Conservation (phyloP, 352 stramenopile species). For the Pythium vanterpoolii region DNA sequence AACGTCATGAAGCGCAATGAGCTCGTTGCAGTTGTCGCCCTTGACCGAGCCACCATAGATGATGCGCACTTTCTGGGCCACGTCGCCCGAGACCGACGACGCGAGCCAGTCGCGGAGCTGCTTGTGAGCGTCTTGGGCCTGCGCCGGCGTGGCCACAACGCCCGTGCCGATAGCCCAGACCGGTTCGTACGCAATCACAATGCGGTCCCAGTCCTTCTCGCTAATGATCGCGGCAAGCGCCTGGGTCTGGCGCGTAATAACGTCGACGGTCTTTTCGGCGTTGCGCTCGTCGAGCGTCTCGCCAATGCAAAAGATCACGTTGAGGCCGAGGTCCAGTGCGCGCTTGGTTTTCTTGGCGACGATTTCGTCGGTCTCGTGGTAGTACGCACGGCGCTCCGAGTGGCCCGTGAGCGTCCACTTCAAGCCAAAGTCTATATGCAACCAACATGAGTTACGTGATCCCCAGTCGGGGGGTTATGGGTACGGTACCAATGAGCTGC, state of each 20-base stretch:
- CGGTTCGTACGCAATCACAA: slow-evolving; percentile 96
- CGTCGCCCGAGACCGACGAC: slow-evolving; percentile 53
- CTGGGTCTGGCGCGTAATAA: slow-evolving; percentile 95
- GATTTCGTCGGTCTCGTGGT: slow-evolving; percentile 90
- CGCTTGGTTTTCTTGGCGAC: slow-evolving; percentile 94
- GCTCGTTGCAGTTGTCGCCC: slow-evolving; percentile 82
- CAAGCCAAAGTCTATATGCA: slow-evolving; percentile 59
- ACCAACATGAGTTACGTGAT: slow-evolving; percentile 64
- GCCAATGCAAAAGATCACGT: slow-evolving; percentile 97
- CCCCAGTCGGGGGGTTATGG: background rate
- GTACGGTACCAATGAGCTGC: slow-evolving; percentile 79
- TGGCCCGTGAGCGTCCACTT: slow-evolving; percentile 89
- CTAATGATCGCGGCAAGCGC: slow-evolving; percentile 84
- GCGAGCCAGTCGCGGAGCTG: slow-evolving; percentile 80
- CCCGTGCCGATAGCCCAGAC: slow-evolving; percentile 98
- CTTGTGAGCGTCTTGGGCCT: slow-evolving; percentile 92
- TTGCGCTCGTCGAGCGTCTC: slow-evolving; percentile 92
- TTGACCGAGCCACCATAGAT: slow-evolving; percentile 95
- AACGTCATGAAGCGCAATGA: slow-evolving; percentile 83
- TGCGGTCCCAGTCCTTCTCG: slow-evolving; percentile 69
- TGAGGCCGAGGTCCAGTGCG: slow-evolving; percentile 85
- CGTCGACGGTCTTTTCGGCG: slow-evolving; percentile 85
- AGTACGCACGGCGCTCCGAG: slow-evolving; percentile 91
- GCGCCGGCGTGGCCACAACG: slow-evolving; percentile 93
- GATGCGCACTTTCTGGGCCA: slow-evolving; percentile 78